Evolutionary conservation across 495 filamentous ascomycete species (phyloP).

Genomic region (Lasiosphaeria hispida): DNA sequence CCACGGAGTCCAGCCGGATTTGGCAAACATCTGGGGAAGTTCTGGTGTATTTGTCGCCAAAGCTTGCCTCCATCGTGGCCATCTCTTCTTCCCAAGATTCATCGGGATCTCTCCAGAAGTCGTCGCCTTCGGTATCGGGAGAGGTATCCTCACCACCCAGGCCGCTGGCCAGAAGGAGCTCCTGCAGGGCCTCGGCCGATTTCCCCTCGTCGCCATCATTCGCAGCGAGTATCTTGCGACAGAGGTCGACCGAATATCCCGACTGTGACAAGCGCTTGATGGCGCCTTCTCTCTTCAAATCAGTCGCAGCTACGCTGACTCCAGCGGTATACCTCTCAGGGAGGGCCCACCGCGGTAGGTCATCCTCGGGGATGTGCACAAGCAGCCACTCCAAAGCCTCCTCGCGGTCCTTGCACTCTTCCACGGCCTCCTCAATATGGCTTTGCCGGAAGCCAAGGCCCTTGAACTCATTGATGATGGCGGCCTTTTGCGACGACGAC

Average conservation of each 20-base stretch:
- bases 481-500: slow-evolving; percentile 49
- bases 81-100: slow-evolving; percentile 84
- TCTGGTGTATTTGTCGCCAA: slow-evolving; percentile 59
- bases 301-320: slow-evolving; percentile 74
- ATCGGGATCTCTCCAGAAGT: slow-evolving; percentile 44
- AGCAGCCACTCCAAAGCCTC: slow-evolving; percentile 90
- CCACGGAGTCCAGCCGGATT: slow-evolving; percentile 52
- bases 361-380: slow-evolving; percentile 95
- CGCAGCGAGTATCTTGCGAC: slow-evolving; percentile 67
- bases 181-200: slow-evolving; percentile 76
- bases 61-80: slow-evolving; percentile 76
- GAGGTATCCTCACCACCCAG: slow-evolving; percentile 12
- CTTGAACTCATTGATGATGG: slow-evolving; percentile 70
- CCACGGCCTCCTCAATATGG: slow-evolving; percentile 84
- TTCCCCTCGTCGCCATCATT: slow-evolving; percentile 68
- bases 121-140: slow-evolving; percentile 26
- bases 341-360: slow-evolving; percentile 83
- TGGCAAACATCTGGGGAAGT: slow-evolving; percentile 60
- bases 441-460: slow-evolving; percentile 78
- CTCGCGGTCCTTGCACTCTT: slow-evolving; percentile 86
- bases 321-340: slow-evolving; percentile 89
- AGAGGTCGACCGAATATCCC: slow-evolving; percentile 83
- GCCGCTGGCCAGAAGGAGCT: slow-evolving; percentile 57
- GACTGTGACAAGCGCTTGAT: slow-evolving; percentile 78
- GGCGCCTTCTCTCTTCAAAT: slow-evolving; percentile 72